phyloP scores from a whole-genome alignment of 2,329 filamentous ascomycete species.

The Penicillium sp. region DNA sequence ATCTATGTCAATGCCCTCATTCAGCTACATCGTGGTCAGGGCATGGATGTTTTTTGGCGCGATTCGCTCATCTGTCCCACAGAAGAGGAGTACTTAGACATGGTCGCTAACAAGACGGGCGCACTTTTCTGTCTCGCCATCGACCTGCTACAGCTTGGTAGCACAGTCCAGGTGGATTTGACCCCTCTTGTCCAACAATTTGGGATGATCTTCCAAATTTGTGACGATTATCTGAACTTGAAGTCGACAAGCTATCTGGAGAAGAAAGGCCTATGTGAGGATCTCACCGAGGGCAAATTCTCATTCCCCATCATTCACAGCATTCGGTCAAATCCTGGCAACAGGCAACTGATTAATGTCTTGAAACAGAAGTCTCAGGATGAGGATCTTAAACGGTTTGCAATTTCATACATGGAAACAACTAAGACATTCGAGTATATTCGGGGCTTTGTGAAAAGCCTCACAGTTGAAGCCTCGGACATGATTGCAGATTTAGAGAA shows the following conservation, averaged over 20 bases:
- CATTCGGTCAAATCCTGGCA: slow-evolving; percentile 69
- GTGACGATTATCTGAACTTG: slow-evolving; percentile 87
- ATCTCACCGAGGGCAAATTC: slow-evolving; percentile 96
- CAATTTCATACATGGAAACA: slow-evolving; percentile 84
- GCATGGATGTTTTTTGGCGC: slow-evolving; percentile 57
- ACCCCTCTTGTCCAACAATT: slow-evolving; percentile 72
- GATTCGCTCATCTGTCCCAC: slow-evolving; percentile 54
- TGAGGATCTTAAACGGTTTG: slow-evolving; percentile 87
- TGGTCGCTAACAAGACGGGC: slow-evolving; percentile 58
- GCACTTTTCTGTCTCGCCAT: slow-evolving; percentile 54
- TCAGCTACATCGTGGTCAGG: slow-evolving; percentile 55
- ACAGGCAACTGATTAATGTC: slow-evolving; percentile 83
- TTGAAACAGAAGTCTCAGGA: slow-evolving; percentile 87
- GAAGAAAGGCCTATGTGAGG: slow-evolving; percentile 94
- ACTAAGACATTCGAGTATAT: slow-evolving; percentile 6
- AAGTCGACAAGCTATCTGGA: slow-evolving; percentile 72
- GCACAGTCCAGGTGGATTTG: slow-evolving; percentile 46
- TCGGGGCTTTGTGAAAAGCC: background rate
- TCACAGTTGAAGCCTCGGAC: background rate
- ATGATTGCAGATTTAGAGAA: slow-evolving; percentile 4
- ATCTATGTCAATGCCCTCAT: slow-evolving; percentile 54
- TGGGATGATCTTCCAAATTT: slow-evolving; percentile 55
- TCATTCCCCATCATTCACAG: slow-evolving; percentile 94
- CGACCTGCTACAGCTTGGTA: slow-evolving; percentile 55
- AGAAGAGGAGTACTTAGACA: slow-evolving; percentile 56